Conservation (phyloP, 495 filamentous ascomycete genomes). For the Mytilinidion resinicola region DNA sequence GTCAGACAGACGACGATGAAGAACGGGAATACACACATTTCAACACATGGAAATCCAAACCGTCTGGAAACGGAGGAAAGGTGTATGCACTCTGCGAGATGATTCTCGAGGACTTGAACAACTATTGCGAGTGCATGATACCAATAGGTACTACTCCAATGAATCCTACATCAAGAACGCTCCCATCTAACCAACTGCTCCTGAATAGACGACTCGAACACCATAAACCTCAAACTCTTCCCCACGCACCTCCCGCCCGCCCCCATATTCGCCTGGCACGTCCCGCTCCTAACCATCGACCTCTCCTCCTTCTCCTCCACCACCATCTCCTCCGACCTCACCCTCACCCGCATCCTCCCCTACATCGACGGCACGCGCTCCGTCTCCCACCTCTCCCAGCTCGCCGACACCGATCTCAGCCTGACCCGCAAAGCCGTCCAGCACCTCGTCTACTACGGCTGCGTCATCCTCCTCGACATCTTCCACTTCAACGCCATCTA, state of each 20-base stretch:
- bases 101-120: constrained; percentile 90
- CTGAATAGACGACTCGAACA: constrained; percentile 77
- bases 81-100: constrained; percentile 82
- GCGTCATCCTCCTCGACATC: constrained; percentile 78
- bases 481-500: constrained; percentile 92
- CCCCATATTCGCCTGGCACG: constrained; percentile 74
- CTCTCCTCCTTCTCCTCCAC: constrained; percentile 49
- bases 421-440: constrained; percentile 77
- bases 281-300: constrained; percentile 81
- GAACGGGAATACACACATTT: neutral
- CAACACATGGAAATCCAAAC: constrained; percentile 8
- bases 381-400: constrained; percentile 72
- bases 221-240: constrained; percentile 93
- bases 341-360: constrained; percentile 64
- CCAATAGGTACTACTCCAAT: constrained; percentile 60
- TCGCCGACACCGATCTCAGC: constrained; percentile 76
- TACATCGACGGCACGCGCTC: constrained; percentile 87
- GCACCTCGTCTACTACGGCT: constrained; percentile 87
- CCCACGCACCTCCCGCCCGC: constrained; percentile 73
- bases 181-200: neutral
- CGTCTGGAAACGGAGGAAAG: constrained; percentile 49
- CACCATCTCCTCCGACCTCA: constrained; percentile 70
- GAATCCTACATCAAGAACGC: neutral
- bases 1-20: neutral
- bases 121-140: constrained; percentile 97